Base-by-base conservation (phyloP, 192 early-diverging fungal genomes). In the Coemansia sp. region DNA sequence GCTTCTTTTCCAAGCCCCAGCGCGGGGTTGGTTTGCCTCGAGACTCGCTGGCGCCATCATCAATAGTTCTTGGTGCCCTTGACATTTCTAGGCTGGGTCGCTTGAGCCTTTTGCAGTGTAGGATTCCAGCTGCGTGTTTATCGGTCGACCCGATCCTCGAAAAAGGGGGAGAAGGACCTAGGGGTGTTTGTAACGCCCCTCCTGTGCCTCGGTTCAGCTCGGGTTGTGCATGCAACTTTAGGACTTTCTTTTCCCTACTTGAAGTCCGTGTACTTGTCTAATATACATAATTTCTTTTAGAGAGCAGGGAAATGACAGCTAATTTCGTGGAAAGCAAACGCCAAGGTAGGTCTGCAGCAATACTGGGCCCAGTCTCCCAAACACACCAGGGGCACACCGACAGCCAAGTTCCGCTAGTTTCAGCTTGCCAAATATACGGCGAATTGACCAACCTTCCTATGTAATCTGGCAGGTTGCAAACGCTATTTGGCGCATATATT, bases 301-400 rank as follows among this genome's bases (percentile, higher is more conserved):
- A 49, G 44, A 47, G 32, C 6, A n/a, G 26, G 12, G 68, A 61
- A 71, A 77, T 77, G 74, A 64, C 60, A 32, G 65, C 62, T 10
- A 65, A 67, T 54, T 60, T 77, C 48, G 51, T 62, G 19, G 64
- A 68, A 44, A 77, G 65, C 69, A 77, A 71, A 24, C 75, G 75
- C 23, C 75, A 77, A 62, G 75, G 75, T 77, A 71, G 22, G 68
- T 38, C 8, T 26, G 19, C 9, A 32, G 49, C 25, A 7, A 5
- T 34, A 38, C 18, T 21, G 18, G 32, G 30, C 16, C 14, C 14
- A 14, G 5, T 16, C 4, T 16, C 38, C 38, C 12, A 16, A 44
- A 44, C 4, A 16, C 38, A 16, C 0, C 12, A 44, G 38, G 12
- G 38, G 1, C 23, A 30, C 25, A 50, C 49, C 47, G 52, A 62